Percentiles rank a stretch among this genome's conserved stretches.
Conservation (phyloP, 768 basidiomycete genomes). For the Lentinula sp. region DNA sequence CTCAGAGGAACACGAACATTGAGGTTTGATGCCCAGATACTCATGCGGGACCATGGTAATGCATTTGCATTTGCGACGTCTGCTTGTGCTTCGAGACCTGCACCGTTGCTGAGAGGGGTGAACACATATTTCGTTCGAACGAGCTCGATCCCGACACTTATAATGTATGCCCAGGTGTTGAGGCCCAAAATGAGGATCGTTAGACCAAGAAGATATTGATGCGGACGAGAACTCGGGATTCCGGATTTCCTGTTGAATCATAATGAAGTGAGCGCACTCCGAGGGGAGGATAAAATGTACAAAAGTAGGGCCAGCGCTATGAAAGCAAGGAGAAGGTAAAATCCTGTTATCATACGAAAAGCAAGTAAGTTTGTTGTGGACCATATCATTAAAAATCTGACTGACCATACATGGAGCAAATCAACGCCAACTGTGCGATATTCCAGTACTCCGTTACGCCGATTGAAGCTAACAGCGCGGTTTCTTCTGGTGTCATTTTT, state of each 20-base stretch:
- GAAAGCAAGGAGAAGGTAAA: background rate
- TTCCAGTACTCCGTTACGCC: background rate
- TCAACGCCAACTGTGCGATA: background rate
- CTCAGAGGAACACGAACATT: background rate
- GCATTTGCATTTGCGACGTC: background rate
- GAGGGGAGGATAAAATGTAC: background rate
- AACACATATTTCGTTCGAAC: background rate
- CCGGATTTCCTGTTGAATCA: background rate
- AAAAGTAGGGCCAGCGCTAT: background rate
- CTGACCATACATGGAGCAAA: background rate
- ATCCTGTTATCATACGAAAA: background rate
- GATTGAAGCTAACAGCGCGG: background rate
- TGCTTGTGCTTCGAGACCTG: background rate
- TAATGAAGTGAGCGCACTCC: background rate
- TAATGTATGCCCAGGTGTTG: background rate
- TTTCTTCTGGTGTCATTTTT: background rate
- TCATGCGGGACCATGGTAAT: background rate
- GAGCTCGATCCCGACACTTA: background rate
- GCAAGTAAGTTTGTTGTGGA: background rate
- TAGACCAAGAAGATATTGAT: background rate
- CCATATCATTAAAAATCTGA: background rate
- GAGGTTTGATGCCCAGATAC: background rate
- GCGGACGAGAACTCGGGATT: background rate
- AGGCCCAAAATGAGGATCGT: background rate
- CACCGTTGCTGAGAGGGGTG: background rate